A percentile compares a stretch with the other conserved stretches of the same genome.
Conservation (phyloP, 192 early-diverging fungal genomes). For the Thoreauomyces humboldtii region DNA sequence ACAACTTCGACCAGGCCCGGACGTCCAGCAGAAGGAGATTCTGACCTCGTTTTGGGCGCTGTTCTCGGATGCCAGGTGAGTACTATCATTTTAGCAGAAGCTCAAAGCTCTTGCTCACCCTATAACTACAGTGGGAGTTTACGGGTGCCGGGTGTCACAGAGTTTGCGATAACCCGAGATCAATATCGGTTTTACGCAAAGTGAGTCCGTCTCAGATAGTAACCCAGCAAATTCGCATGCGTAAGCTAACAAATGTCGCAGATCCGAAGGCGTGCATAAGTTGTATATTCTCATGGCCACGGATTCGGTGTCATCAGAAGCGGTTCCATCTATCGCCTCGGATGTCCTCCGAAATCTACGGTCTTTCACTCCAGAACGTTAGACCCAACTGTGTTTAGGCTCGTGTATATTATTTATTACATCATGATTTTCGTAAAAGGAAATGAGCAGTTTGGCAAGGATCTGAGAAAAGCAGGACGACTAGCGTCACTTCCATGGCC, state of each 20-base stretch:
- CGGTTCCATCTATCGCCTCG: constrained; percentile 39
- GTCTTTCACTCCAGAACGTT: constrained; percentile 30
- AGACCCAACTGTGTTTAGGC: too few relatives aligned
- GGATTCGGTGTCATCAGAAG: constrained; percentile 41
- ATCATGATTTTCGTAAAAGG: too few relatives aligned
- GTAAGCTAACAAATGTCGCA: background rate
- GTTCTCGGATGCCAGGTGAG: constrained; percentile 50
- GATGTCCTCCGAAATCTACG: constrained; percentile 44
- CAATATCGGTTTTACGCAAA: constrained; percentile 51
- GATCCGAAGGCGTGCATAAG: constrained; percentile 55
- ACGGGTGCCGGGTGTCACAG: constrained; percentile 47
- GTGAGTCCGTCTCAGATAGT: constrained; percentile 21
- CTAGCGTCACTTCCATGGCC: constrained; percentile 35
- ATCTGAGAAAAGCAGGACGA: background rate
- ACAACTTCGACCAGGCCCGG: constrained; percentile 56
- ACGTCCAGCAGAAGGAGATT: constrained; percentile 60
- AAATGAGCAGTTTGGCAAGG: too few relatives aligned
- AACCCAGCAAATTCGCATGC: background rate
- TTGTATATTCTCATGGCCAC: constrained; percentile 49
- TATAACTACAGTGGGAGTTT: constrained; percentile 34
- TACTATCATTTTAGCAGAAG: background rate
- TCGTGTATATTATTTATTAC: too few relatives aligned
- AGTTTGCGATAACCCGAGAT: constrained; percentile 47
- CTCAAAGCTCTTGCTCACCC: background rate
- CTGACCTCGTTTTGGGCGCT: constrained; percentile 53